Conservation (phyloP, 352 stramenopile genomes). For the Phytopythium sindhum region DNA sequence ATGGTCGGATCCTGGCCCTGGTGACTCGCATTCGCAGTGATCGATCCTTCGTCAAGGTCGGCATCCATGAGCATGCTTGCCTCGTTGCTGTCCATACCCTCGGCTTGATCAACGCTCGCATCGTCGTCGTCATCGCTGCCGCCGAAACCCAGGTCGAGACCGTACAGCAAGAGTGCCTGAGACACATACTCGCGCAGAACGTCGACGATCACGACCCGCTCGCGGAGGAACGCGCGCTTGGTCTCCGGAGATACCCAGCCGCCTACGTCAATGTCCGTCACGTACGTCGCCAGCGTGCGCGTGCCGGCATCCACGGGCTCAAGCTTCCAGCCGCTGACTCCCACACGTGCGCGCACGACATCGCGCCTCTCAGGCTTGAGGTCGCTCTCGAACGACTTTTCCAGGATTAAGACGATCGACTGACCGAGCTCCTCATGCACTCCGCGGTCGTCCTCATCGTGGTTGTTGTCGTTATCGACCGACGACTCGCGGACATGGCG, state of each 20-base stretch:
- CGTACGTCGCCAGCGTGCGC: conserved; percentile 64
- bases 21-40: conserved; percentile 3
- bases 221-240: conserved; percentile 44
- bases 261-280: conserved; percentile 64
- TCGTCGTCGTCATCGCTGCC: conserved; percentile 31
- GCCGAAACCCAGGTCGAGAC: conserved; percentile 42
- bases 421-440: conserved; percentile 40
- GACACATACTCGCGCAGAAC: conserved; percentile 64
- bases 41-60: conserved; percentile 3
- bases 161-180: conserved; percentile 48
- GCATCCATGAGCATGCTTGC: conserved; percentile 9
- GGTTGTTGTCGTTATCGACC: conserved; percentile 24
- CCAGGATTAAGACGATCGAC: conserved; percentile 66
- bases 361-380: conserved; percentile 42
- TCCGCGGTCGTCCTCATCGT: conserved; percentile 37
- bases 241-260: conserved; percentile 48
- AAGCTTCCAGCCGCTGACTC: conserved; percentile 69
- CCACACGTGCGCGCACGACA: conserved; percentile 56
- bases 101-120: conserved; percentile 32
- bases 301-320: conserved; percentile 58
- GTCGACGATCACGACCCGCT: conserved; percentile 57
- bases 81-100: conserved; percentile 30
- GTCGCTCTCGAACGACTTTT: conserved; percentile 79
- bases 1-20: conserved; percentile 20
- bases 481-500: conserved; percentile 71